Evolutionary conservation across 768 basidiomycete genomes (phyloP).

Genomic region (Mycena rebaudengoi): DNA sequence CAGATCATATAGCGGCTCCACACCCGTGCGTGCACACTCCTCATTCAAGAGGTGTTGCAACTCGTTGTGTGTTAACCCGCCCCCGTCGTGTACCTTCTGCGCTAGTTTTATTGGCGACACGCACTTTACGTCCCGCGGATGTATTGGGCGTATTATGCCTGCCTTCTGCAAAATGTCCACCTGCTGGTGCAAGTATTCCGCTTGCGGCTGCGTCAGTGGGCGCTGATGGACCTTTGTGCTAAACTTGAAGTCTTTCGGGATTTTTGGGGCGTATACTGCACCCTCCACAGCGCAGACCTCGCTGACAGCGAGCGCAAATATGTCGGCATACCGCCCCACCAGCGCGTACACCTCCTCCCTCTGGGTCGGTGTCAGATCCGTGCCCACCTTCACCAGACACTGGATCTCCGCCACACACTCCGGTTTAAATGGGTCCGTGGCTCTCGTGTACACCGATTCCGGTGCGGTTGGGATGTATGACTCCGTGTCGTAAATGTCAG

Average conservation of each 20-base stretch:
- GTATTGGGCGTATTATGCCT: constrained; percentile 39
- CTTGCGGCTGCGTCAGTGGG: constrained; percentile 40
- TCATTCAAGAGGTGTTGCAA: not conserved
- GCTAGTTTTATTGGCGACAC: not conserved
- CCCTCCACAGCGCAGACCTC: constrained; percentile 50
- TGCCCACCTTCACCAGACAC: constrained; percentile 34
- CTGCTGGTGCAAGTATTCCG: constrained; percentile 36
- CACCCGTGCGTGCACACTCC: not conserved
- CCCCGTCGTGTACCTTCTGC: not conserved
- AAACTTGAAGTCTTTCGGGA: constrained; percentile 40
- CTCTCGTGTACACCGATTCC: constrained; percentile 26
- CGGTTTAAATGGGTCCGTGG: constrained; percentile 31
- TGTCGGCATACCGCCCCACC: constrained; percentile 50
- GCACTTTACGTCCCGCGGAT: constrained; percentile 34
- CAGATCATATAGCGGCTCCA: not conserved
- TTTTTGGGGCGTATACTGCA: constrained; percentile 41
- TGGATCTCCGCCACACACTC: constrained; percentile 31
- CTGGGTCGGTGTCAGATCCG: constrained; percentile 38
- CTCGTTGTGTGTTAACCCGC: not conserved
- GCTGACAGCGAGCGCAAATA: constrained; percentile 45
- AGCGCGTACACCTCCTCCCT: no score
- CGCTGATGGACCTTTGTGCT: constrained; percentile 40
- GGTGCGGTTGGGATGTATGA: not conserved
- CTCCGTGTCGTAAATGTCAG: not conserved
- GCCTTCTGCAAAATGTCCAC: constrained; percentile 45